Conservation (phyloP, 345 rosid species). For the Boechera divaricarpa region DNA sequence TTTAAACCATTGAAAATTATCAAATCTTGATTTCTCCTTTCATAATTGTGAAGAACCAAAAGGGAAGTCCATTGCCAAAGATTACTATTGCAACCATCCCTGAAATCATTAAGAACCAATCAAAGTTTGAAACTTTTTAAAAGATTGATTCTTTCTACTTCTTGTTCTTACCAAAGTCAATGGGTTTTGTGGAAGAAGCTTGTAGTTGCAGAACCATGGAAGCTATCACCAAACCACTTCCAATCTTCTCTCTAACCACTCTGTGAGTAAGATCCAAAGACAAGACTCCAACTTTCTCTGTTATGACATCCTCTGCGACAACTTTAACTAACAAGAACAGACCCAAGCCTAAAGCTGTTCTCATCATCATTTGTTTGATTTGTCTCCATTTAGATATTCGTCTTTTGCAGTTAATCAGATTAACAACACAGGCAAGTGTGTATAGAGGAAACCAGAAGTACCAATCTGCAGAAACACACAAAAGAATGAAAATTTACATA, state of each 20-base stretch:
- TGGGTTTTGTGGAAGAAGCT: slow-evolving; percentile 37
- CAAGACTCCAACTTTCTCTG: slow-evolving; percentile 54
- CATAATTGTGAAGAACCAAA: slow-evolving; percentile 57
- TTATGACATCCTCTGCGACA: slow-evolving; percentile 50
- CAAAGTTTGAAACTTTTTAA: slow-evolving; percentile 2
- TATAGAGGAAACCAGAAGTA: slow-evolving; percentile 86
- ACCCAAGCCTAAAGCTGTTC: slow-evolving; percentile 49
- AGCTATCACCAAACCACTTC: slow-evolving; percentile 68
- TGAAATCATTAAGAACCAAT: slow-evolving; percentile 32
- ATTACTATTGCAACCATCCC: slow-evolving; percentile 59
- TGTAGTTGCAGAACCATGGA: slow-evolving; percentile 71
- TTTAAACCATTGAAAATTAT: slow-evolving; percentile 6
- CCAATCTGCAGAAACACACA: slow-evolving; percentile 59
- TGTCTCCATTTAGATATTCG: slow-evolving; percentile 24
- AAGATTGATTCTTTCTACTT: not conserved
- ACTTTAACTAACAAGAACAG: slow-evolving; percentile 62
- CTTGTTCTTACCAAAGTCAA: slow-evolving; percentile 54
- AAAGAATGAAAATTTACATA: not conserved
- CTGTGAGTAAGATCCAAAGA: slow-evolving; percentile 70
- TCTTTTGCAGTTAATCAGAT: slow-evolving; percentile 49
- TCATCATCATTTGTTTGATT: slow-evolving; percentile 42
- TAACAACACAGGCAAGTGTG: slow-evolving; percentile 60
- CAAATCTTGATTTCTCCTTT: slow-evolving; percentile 56
- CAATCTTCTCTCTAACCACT: slow-evolving; percentile 75
- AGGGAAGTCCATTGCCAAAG: slow-evolving; percentile 65